These are phyloP conservation scores for Phalaenopsis hybrid DNA, from an alignment of 116 monocot genomes.

Conservation along the genomic window DNA sequence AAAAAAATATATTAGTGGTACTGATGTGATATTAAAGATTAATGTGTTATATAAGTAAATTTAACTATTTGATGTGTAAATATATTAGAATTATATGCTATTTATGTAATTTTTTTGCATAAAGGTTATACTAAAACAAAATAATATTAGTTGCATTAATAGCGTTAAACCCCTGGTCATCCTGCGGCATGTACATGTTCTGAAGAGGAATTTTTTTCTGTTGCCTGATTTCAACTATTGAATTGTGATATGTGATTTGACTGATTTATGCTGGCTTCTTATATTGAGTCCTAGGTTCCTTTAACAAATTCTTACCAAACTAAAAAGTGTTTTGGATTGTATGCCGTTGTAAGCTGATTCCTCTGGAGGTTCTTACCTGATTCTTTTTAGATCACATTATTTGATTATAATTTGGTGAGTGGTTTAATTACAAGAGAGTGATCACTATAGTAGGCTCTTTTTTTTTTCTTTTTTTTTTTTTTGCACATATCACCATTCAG, in stretches of 20 bases:
- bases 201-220: not conserved
- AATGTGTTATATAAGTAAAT: too few relatives aligned
- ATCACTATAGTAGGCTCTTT: not conserved
- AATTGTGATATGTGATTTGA: not conserved
- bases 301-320: not conserved
- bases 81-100: too few relatives aligned
- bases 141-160: too few relatives aligned
- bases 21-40: too few relatives aligned
- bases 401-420: not conserved
- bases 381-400: not conserved
- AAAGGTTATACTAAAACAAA: too few relatives aligned
- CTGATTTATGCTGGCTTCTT: not conserved
- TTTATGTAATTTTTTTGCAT: too few relatives aligned
- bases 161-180: too few relatives aligned
- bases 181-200: not conserved
- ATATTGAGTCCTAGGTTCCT: not conserved
- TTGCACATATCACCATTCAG: not conserved
- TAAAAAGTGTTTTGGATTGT: not conserved
- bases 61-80: too few relatives aligned
- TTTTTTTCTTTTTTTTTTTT: not conserved
- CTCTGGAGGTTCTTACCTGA: not conserved
- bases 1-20: too few relatives aligned
- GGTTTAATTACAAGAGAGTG: not conserved
- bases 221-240: not conserved
- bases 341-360: not conserved